phyloP scores from a whole-genome alignment of 2,329 filamentous ascomycete genomes.

The Exophiala calicioides region DNA sequence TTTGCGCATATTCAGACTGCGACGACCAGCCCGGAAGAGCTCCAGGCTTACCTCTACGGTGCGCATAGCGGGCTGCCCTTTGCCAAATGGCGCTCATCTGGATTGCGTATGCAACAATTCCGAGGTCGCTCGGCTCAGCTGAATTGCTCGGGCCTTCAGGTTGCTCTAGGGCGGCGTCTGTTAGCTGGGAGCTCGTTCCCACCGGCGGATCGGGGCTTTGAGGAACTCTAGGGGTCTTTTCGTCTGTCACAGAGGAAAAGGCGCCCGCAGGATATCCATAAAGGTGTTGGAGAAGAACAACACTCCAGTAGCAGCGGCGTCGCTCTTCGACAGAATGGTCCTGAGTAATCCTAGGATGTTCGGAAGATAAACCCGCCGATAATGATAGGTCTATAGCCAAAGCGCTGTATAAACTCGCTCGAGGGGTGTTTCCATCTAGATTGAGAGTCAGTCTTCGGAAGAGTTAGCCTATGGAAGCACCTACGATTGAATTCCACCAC shows the following conservation, averaged over 20 bases:
- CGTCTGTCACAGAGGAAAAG: slow-evolving; percentile 19
- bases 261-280: slow-evolving; percentile 37
- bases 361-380: slow-evolving; percentile 47
- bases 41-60: slow-evolving; percentile 47
- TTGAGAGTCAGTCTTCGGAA: background rate
- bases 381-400: slow-evolving; percentile 50
- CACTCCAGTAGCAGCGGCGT: slow-evolving; percentile 44
- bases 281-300: slow-evolving; percentile 46
- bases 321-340: slow-evolving; percentile 11
- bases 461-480: slow-evolving; percentile 5
- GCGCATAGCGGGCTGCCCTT: slow-evolving; percentile 51
- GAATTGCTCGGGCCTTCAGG: slow-evolving; percentile 8
- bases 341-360: slow-evolving; percentile 25
- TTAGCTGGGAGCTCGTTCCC: slow-evolving; percentile 20
- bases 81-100: slow-evolving; percentile 52
- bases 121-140: slow-evolving; percentile 28
- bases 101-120: slow-evolving; percentile 51
- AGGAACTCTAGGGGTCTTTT: slow-evolving; percentile 18
- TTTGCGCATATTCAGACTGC: slow-evolving; percentile 55
- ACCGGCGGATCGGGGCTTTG: slow-evolving; percentile 16
- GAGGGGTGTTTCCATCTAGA: slow-evolving; percentile 48
- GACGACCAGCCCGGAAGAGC: slow-evolving; percentile 51
- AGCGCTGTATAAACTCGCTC: slow-evolving; percentile 48
- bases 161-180: slow-evolving; percentile 20
- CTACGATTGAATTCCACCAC: slow-evolving; percentile 46